Percentiles rank a stretch among this genome's conserved stretches.
These are phyloP conservation scores for Kalmusia sp. DNA, from an alignment of 2,329 filamentous ascomycete species.

Conservation along the genomic window DNA sequence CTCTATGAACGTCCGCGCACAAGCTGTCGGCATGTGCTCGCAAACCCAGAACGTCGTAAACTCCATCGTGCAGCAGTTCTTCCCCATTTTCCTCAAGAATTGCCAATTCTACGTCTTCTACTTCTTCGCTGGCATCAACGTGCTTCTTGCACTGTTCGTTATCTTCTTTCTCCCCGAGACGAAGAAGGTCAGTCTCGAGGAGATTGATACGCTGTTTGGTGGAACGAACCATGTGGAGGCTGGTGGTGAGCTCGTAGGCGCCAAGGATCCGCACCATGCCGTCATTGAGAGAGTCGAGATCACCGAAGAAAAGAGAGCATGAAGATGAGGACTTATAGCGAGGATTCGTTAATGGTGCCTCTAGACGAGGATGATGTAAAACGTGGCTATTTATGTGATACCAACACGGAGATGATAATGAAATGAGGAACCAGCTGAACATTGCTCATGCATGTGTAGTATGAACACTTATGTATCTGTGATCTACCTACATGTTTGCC, in stretches of 20 bases:
- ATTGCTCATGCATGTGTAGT: no score
- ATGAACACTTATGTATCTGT: no score
- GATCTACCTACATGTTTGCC: no score
- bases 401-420: neutral
- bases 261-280: slow-evolving; percentile 44
- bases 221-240: slow-evolving; percentile 64
- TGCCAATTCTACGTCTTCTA: slow-evolving; percentile 63
- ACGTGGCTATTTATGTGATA: neutral
- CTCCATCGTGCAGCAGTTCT: slow-evolving; percentile 73
- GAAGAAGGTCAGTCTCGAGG: slow-evolving; percentile 58
- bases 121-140: slow-evolving; percentile 60
- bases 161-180: slow-evolving; percentile 54
- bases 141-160: slow-evolving; percentile 50
- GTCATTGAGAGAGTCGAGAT: slow-evolving; percentile 29
- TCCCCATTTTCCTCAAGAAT: slow-evolving; percentile 70
- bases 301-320: slow-evolving; percentile 22
- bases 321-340: neutral
- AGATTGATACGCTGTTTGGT: slow-evolving; percentile 64
- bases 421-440: neutral
- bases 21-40: slow-evolving; percentile 72
- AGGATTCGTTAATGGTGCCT: neutral
- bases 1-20: slow-evolving; percentile 74
- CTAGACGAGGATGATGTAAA: neutral
- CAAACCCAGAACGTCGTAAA: slow-evolving; percentile 68
- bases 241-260: slow-evolving; percentile 56